Conservation (phyloP, 345 rosid species). For the Brassica rapa region DNA sequence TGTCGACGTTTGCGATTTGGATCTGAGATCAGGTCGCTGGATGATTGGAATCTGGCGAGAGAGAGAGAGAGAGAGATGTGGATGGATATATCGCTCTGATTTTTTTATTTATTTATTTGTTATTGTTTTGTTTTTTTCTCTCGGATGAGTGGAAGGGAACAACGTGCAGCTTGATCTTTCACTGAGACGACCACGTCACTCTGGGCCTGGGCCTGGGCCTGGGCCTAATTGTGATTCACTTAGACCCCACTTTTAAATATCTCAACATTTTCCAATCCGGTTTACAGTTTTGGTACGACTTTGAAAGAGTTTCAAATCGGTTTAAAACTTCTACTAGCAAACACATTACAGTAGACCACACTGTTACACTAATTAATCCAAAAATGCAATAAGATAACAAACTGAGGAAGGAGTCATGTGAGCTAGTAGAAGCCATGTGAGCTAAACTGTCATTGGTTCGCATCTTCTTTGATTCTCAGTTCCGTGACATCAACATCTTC, state of each 20-base stretch:
- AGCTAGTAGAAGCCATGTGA: neutral
- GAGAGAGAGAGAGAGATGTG: conserved; percentile 16
- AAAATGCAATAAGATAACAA: neutral
- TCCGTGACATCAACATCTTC: neutral
- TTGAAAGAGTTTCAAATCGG: neutral
- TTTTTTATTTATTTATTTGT: neutral
- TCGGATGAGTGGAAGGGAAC: conserved; percentile 43
- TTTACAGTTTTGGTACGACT: neutral
- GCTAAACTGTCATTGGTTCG: neutral
- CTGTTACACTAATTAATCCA: neutral
- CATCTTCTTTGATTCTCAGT: conserved; percentile 10
- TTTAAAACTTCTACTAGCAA: neutral
- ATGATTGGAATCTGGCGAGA: conserved; percentile 25
- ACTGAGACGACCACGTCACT: conserved; percentile 32
- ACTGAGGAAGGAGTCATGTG: neutral
- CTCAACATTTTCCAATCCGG: neutral
- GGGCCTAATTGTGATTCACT: neutral
- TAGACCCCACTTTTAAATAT: neutral
- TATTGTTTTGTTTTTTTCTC: neutral
- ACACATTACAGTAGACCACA: neutral
- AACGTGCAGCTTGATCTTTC: conserved; percentile 4
- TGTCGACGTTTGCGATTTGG: neutral
- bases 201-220: conserved; percentile 24
- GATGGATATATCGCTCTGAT: conserved; percentile 17
- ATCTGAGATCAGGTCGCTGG: conserved; percentile 10